phyloP scores from a whole-genome alignment of 176 grass and related monocot species.

The Aechmea fasciata region DNA sequence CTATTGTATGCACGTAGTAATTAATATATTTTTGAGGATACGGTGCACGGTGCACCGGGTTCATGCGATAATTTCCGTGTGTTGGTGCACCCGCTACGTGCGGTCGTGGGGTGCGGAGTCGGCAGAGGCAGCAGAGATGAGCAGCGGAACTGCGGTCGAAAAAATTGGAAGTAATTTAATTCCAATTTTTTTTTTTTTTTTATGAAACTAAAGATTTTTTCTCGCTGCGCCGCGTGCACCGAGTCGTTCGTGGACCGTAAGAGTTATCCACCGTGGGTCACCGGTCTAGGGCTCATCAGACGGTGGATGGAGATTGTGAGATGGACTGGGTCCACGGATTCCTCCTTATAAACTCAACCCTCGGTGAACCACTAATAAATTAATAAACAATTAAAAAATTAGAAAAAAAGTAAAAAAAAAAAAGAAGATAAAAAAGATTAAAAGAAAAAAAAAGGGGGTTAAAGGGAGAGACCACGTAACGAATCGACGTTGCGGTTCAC shows the following conservation, averaged over 20 bases:
- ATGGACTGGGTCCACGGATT: too few relatives aligned
- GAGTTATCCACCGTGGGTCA: too few relatives aligned
- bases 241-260: too few relatives aligned
- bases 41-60: too few relatives aligned
- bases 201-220: background rate
- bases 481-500: slow-evolving; percentile 2
- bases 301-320: too few relatives aligned
- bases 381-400: background rate
- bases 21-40: too few relatives aligned
- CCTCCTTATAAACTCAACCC: background rate
- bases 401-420: background rate
- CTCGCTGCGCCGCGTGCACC: too few relatives aligned
- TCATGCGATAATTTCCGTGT: too few relatives aligned
- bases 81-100: background rate
- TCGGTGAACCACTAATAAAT: background rate
- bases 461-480: background rate
- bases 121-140: background rate
- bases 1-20: too few relatives aligned
- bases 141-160: background rate
- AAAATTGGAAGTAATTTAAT: background rate
- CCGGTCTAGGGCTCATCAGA: too few relatives aligned
- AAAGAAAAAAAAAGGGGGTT: background rate
- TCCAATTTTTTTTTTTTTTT: background rate
- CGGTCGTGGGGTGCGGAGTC: background rate
- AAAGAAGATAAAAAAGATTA: background rate